Evolutionary conservation across 805 yeast genomes (phyloP), one percentile per base, ranked within the genome.

Genomic region (Yarrowia sp.): DNA sequence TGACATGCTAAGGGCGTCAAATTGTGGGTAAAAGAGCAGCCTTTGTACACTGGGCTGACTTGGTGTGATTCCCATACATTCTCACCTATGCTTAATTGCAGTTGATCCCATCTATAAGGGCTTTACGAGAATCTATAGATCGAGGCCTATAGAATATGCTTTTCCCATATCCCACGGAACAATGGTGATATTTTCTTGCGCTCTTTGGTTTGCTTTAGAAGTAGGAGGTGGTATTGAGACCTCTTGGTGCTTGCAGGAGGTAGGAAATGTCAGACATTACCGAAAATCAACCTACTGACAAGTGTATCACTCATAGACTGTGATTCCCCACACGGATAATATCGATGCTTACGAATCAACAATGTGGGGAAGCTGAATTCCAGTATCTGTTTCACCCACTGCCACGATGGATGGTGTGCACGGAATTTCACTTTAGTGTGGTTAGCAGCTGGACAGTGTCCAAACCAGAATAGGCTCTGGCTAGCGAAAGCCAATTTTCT

Each of bases 401-500:
- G 45, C 59, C 19, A 38, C 32, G 32, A 26, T 26, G 32, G 59
- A 19, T 53, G 16, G 55, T 10, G 43, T 7, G 35, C 32, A 16
- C 43, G 59, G 45, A 53, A 53, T 38, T 38, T 53, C 59, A 38
- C 26, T 36, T 52, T 52, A 26, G 52, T 22, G 14, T 16, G 15
- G 15, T 52, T 52, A 16, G 42, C 42, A n/a, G 59, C 15, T 15
- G 15, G 12, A 11, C 26, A 35, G 45, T 14, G 43, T 14, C 59
- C 11, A 53, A 53, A 40, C 36, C 45, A 12, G 59, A 53, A 38
- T 53, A 40, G 14, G 36, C 35, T 53, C 22, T 15, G 3, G 35
- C 59, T 53, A 53, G 10, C 16, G 14, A 40, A 11, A 40, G 45
- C 8, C 35, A 40, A 53, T 36, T 19, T 14, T 11, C 32, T 9